Conservation (phyloP, 805 yeast genomes). For the Zygosaccharomyces siamensis region DNA sequence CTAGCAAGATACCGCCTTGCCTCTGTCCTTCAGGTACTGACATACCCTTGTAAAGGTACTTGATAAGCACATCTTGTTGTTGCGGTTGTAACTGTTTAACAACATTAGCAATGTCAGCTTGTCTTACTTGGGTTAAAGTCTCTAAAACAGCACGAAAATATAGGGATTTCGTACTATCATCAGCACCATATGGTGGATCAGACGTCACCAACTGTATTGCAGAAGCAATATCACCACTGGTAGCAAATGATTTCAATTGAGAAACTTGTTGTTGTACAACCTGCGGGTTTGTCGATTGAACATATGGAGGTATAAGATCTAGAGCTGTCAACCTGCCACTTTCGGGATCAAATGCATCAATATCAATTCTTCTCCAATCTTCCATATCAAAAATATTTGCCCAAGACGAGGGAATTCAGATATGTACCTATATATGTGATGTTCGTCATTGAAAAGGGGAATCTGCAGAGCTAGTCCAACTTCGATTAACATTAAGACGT, state of each 20-base stretch:
- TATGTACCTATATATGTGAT: neutral
- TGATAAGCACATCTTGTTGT: constrained; percentile 73
- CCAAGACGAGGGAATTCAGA: constrained; percentile 1
- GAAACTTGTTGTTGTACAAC: constrained; percentile 53
- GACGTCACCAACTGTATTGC: constrained; percentile 63
- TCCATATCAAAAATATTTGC: constrained; percentile 39
- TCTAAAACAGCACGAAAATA: constrained; percentile 60
- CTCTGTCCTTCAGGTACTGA: constrained; percentile 68
- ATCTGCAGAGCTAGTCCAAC: neutral
- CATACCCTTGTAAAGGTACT: constrained; percentile 86
- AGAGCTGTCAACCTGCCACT: constrained; percentile 54
- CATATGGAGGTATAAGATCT: constrained; percentile 56
- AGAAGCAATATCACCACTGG: constrained; percentile 66
- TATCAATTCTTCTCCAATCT: constrained; percentile 92
- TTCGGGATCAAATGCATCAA: constrained; percentile 87
- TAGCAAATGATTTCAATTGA: constrained; percentile 55
- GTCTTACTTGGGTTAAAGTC: constrained; percentile 61
- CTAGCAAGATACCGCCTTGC: constrained; percentile 77
- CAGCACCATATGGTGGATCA: constrained; percentile 81
- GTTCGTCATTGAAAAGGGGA: neutral
- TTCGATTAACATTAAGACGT: neutral
- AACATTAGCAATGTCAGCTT: constrained; percentile 58
- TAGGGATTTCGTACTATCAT: constrained; percentile 41
- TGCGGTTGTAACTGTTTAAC: constrained; percentile 55
- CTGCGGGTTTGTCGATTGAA: constrained; percentile 45